These are phyloP conservation scores for Babjeviella inositovora DNA, from an alignment of 805 yeast genomes.

Conservation along the genomic window DNA sequence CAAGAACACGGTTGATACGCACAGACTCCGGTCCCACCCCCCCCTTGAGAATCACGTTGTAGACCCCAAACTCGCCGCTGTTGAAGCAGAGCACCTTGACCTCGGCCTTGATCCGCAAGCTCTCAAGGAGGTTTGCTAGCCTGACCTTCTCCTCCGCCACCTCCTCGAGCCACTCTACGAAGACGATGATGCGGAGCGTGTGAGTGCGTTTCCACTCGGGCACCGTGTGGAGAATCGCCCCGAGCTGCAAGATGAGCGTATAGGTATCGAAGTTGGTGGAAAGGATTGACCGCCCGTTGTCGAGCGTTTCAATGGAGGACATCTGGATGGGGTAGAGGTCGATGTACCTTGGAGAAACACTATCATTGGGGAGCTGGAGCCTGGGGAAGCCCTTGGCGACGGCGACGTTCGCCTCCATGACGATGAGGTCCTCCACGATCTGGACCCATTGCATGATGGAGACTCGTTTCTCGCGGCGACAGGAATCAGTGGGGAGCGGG, in stretches of 20 bases:
- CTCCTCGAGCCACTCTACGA: slow-evolving; percentile 68
- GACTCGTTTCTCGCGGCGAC: slow-evolving; percentile 56
- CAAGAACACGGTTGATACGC: slow-evolving; percentile 31
- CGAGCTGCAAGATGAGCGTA: slow-evolving; percentile 82
- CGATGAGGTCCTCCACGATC: slow-evolving; percentile 74
- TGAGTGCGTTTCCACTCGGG: slow-evolving; percentile 83
- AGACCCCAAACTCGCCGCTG: slow-evolving; percentile 36
- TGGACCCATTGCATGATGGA: slow-evolving; percentile 80
- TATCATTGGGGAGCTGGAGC: slow-evolving; percentile 43
- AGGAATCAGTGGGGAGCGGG: slow-evolving; percentile 61
- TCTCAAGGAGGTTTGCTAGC: slow-evolving; percentile 45
- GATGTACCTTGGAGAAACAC: slow-evolving; percentile 31
- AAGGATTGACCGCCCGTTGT: slow-evolving; percentile 48
- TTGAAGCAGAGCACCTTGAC: slow-evolving; percentile 59
- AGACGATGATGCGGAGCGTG: slow-evolving; percentile 64
- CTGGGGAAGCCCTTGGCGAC: slow-evolving; percentile 77
- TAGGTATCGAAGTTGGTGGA: slow-evolving; percentile 94
- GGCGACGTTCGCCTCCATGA: slow-evolving; percentile 85
- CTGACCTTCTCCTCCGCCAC: slow-evolving; percentile 54
- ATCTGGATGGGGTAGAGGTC: slow-evolving; percentile 95
- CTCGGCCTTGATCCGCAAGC: slow-evolving; percentile 74
- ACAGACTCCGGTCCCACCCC: too few relatives aligned
- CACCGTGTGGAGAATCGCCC: slow-evolving; percentile 85
- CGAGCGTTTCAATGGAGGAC: slow-evolving; percentile 66
- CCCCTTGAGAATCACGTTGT: slow-evolving; percentile 74